These are phyloP conservation scores for Podaxis pistillaris DNA, from an alignment of 768 basidiomycete species.

Conservation along the genomic window DNA sequence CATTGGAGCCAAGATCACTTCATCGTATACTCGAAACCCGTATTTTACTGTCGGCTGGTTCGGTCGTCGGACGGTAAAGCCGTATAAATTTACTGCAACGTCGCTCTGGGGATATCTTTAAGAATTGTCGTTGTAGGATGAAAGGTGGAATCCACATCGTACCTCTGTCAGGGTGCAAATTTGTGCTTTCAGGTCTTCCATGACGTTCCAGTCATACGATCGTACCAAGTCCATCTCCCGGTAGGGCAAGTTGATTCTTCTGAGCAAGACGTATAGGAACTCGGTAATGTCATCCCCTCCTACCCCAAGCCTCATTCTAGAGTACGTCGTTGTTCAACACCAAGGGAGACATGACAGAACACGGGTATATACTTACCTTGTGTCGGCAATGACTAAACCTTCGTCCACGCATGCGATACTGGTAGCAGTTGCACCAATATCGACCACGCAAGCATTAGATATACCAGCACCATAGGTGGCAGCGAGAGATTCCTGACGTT, in stretches of 20 bases:
- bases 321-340: conserved; percentile 11
- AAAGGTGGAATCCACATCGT: conserved; percentile 20
- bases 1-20: conserved; percentile 93
- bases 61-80: conserved; percentile 82
- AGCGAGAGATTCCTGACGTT: conserved; percentile 77
- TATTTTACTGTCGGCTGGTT: conserved; percentile 82
- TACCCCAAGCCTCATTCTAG: conserved; percentile 76
- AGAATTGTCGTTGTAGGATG: conserved; percentile 7
- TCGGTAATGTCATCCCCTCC: conserved; percentile 96
- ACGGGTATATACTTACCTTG: conserved; percentile 52
- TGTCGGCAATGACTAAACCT: conserved; percentile 83
- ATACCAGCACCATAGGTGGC: conserved; percentile 96
- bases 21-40: conserved; percentile 88
- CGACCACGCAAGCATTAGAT: conserved; percentile 92
- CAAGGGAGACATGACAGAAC: neutral
- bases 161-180: conserved; percentile 90
- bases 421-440: conserved; percentile 84
- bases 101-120: conserved; percentile 55
- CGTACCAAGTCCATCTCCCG: conserved; percentile 72
- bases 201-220: conserved; percentile 84
- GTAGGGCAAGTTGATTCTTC: conserved; percentile 86
- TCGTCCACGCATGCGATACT: conserved; percentile 95
- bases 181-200: conserved; percentile 87
- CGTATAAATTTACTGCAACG: conserved; percentile 86
- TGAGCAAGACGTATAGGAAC: conserved; percentile 77